phyloP scores from a whole-genome alignment of 176 grass and related monocot species.

The Oryza coarctata region DNA sequence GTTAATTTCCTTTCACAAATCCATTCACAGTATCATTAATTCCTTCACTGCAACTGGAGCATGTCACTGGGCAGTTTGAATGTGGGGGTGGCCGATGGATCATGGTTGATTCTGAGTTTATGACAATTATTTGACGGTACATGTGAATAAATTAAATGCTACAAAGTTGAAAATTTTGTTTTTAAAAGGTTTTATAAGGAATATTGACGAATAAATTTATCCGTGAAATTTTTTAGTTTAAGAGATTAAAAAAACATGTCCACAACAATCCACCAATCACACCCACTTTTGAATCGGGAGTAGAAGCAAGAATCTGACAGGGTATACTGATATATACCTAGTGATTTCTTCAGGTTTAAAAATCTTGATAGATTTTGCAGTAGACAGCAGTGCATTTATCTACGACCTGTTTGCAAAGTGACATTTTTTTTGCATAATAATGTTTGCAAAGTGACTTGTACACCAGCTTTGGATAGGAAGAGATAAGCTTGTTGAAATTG shows the following conservation, averaged over 20 bases:
- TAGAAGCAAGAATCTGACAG: slow-evolving; percentile 28
- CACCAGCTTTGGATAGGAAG: slow-evolving; percentile 20
- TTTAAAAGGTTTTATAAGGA: no score
- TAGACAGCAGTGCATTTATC: not conserved
- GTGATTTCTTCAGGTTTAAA: not conserved
- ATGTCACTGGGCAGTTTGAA: no score
- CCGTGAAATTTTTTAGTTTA: no score
- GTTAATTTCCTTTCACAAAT: not conserved
- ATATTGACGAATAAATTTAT: no score
- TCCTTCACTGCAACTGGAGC: not conserved
- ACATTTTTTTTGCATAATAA: not conserved
- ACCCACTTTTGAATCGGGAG: no score
- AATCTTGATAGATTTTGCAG: slow-evolving; percentile 9
- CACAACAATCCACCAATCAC: no score
- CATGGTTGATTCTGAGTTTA: no score
- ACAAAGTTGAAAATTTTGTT: no score
- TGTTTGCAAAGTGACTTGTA: slow-evolving; percentile 20
- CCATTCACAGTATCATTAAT: not conserved
- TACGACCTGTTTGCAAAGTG: slow-evolving; percentile 28
- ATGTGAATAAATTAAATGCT: no score
- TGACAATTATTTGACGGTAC: no score
- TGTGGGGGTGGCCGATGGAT: no score
- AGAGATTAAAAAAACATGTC: no score
- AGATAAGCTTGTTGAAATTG: slow-evolving; percentile 12
- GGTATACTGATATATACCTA: not conserved